Base-by-base conservation (phyloP, 495 filamentous ascomycete species). In the Lentithecium fluviatile region DNA sequence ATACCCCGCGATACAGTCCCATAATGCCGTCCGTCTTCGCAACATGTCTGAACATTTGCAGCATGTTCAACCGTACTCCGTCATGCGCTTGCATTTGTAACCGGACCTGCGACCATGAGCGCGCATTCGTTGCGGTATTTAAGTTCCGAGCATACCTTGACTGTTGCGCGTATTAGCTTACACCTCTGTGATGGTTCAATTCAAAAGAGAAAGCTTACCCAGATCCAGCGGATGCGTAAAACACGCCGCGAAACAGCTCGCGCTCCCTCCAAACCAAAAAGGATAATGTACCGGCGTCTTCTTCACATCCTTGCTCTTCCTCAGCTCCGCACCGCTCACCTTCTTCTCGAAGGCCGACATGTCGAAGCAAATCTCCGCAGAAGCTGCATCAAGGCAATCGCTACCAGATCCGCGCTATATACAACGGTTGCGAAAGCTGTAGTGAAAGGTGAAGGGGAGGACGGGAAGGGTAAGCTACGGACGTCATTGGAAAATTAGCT, bases 251-350 rank as follows among this genome's bases (percentile, higher is more conserved):
- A 95, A 86, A 73, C 88, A 93, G 64, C 88, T 91, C 19, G 92
- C 89, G 69, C 88, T 93, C 21, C 92, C 92, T 38, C 92, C 92
- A 74, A 97, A 95, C 92, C 92, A 96, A 76, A 96, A 94, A 2
- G 76, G 76, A 66, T 78, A 78, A 55, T 72, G 74, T 57, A 78
- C 66, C 23, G 60, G 62, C 6, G 62, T 52, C 25, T 69, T 67
- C 50, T 69, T 67, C 45, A 56, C 59, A 47, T 64, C 64, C 60
- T 69, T 64, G 59, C 64, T 69, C 67, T 75, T 72, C 45, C 48
- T 46, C 45, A 62, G 17, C 46, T 48, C 52, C 17, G 34, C 4
- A 5, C 53, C 69, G 64, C 47, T 66, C 51, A 70, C 67, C 63
- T 62, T 38, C 66, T 67, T 68, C 21, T 49, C 45, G 46, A 69